Percentiles rank a stretch among this genome's conserved stretches.
These are phyloP conservation scores for Geotrichum ghanense DNA, from an alignment of 805 yeast genomes.

Conservation along the genomic window DNA sequence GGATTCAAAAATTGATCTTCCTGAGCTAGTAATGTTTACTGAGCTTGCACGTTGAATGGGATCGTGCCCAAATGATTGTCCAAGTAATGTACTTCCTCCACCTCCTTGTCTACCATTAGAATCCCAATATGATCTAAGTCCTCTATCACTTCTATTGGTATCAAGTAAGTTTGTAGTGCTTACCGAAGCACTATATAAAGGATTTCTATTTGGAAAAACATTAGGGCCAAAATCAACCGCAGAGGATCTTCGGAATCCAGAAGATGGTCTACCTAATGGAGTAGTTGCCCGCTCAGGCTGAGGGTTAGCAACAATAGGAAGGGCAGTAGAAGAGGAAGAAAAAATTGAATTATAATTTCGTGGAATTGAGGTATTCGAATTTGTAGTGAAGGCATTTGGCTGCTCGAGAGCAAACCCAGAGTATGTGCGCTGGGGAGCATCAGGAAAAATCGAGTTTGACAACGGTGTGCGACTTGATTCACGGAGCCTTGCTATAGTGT, in stretches of 20 bases:
- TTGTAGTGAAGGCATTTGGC: neutral
- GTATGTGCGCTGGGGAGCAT: no score
- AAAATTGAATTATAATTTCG: neutral
- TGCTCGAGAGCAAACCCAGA: neutral
- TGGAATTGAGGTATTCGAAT: neutral
- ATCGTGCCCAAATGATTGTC: neutral
- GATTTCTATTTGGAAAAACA: neutral
- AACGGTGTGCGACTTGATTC: neutral
- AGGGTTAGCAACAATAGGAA: neutral
- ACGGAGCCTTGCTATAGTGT: neutral
- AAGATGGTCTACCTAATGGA: neutral
- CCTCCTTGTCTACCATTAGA: neutral
- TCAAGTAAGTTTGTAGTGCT: neutral
- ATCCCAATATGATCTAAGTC: neutral
- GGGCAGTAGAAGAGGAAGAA: neutral
- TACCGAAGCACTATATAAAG: neutral
- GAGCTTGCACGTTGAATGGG: conserved; percentile 1
- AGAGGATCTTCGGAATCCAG: neutral
- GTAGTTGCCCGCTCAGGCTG: neutral
- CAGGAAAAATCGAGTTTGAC: no score
- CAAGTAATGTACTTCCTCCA: neutral
- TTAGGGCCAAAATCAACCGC: neutral
- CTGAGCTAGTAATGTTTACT: neutral
- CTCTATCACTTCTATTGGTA: conserved; percentile 1
- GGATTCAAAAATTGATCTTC: neutral